These are phyloP conservation scores for Xylariomycetidae sp. DNA, from an alignment of 2,329 filamentous ascomycete species.

Conservation along the genomic window DNA sequence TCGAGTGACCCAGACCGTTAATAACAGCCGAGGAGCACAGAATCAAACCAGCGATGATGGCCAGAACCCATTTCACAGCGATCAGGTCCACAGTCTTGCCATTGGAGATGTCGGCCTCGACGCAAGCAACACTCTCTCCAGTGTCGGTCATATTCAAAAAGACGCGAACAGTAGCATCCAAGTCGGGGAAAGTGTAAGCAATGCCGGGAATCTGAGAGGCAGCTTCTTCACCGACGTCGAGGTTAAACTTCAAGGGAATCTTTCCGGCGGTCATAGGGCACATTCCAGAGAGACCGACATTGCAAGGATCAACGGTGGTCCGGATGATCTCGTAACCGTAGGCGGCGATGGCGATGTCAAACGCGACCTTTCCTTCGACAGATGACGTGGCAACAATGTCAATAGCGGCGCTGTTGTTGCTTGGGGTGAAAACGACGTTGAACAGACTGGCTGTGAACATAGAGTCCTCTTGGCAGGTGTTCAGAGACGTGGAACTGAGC, in stretches of 20 bases:
- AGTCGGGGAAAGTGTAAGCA: slow-evolving; percentile 83
- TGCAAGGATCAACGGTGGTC: slow-evolving; percentile 71
- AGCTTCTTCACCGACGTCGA: slow-evolving; percentile 51
- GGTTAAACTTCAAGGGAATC: slow-evolving; percentile 70
- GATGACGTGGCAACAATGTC: slow-evolving; percentile 77
- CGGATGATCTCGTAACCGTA: slow-evolving; percentile 75
- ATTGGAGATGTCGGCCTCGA: slow-evolving; percentile 85
- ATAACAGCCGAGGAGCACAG: slow-evolving; percentile 82
- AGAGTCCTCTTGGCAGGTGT: slow-evolving; percentile 78
- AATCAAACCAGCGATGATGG: slow-evolving; percentile 79
- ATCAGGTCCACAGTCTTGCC: slow-evolving; percentile 87
- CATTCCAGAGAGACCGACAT: slow-evolving; percentile 63
- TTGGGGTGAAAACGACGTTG: slow-evolving; percentile 74
- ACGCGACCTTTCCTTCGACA: slow-evolving; percentile 75
- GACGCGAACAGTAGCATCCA: slow-evolving; percentile 80
- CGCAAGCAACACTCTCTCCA: slow-evolving; percentile 68
- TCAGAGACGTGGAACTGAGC: slow-evolving; percentile 79
- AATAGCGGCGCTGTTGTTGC: slow-evolving; percentile 68
- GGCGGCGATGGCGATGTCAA: slow-evolving; percentile 70
- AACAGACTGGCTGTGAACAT: slow-evolving; percentile 85
- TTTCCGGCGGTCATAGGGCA: slow-evolving; percentile 89
- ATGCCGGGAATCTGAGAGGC: slow-evolving; percentile 70
- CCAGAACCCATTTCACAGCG: slow-evolving; percentile 85
- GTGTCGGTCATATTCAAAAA: slow-evolving; percentile 68
- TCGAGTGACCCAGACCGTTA: slow-evolving; percentile 85